A percentile compares a stretch with the other conserved stretches of the same genome.
Evolutionary conservation across 129 eudicot species (phyloP).

Genomic region (Flaveria robusta): DNA sequence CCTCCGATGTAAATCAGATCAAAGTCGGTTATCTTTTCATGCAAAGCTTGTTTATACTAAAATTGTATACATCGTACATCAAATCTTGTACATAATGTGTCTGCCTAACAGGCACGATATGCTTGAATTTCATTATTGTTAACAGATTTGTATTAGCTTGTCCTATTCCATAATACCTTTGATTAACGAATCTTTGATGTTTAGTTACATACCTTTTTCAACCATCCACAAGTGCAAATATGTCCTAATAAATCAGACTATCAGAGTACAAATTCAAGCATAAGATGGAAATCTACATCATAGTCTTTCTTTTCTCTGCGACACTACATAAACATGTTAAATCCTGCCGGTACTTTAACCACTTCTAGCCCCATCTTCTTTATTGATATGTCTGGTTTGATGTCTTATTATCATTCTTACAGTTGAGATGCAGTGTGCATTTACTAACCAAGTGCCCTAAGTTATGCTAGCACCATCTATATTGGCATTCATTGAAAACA

Average conservation of each 20-base stretch:
- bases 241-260: neutral
- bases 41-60: neutral
- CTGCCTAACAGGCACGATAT: neutral
- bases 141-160: neutral
- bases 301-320: neutral
- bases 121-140: neutral
- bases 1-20: neutral
- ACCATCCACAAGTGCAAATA: neutral
- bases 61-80: neutral
- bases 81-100: slow-evolving; percentile 4
- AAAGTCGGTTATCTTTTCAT: neutral
- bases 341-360: neutral
- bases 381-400: neutral
- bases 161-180: neutral
- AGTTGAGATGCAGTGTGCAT: neutral
- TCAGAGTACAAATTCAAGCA: neutral
- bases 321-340: neutral
- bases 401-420: neutral
- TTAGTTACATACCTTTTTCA: neutral
- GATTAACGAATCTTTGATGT: neutral
- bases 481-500: neutral
- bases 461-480: neutral
- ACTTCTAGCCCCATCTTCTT: neutral
- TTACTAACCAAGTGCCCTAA: slow-evolving; percentile 10
- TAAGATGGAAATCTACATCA: neutral